Conservation (phyloP, 2,329 filamentous ascomycete genomes). For the Eutypella sp. region DNA sequence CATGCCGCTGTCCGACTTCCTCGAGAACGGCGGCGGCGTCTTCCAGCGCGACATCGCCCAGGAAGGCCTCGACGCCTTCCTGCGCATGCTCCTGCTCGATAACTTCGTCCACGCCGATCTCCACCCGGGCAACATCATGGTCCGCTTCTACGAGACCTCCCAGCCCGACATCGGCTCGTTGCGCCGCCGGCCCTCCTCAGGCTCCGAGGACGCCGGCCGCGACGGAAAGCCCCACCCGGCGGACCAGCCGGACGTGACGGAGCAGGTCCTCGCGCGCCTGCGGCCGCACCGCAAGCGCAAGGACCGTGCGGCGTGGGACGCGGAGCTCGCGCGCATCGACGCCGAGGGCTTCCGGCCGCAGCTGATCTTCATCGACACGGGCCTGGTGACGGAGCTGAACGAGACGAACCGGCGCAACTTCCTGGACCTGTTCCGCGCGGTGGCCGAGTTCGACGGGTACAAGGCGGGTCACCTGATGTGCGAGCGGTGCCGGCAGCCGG, state of each 20-base stretch:
- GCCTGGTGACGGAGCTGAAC: constrained; percentile 90
- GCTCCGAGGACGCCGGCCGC: background rate
- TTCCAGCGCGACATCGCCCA: constrained; percentile 94
- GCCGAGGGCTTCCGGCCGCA: constrained; percentile 87
- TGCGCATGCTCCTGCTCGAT: constrained; percentile 94
- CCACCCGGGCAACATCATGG: constrained; percentile 98
- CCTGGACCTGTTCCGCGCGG: constrained; percentile 88
- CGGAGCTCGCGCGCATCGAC: constrained; percentile 72
- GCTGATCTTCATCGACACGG: constrained; percentile 95
- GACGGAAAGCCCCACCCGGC: constrained; percentile 14
- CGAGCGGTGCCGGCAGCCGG: constrained; percentile 86
- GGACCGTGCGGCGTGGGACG: constrained; percentile 65
- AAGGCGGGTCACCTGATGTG: constrained; percentile 95
- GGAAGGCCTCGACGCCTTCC: constrained; percentile 90
- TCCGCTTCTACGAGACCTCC: constrained; percentile 87
- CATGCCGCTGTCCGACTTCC: constrained; percentile 83
- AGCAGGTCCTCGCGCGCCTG: constrained; percentile 76
- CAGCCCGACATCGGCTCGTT: constrained; percentile 63
- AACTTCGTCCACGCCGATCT: constrained; percentile 97
- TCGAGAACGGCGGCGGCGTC: constrained; percentile 84
- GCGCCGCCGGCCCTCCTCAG: constrained; percentile 28
- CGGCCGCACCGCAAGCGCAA: constrained; percentile 62
- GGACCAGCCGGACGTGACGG: constrained; percentile 65
- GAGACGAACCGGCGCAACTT: constrained; percentile 83
- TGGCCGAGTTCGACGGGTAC: constrained; percentile 96